A percentile compares a stretch with the other conserved stretches of the same genome.
phyloP scores from a whole-genome alignment of 176 grass and related monocot species.

The Carex parvula region DNA sequence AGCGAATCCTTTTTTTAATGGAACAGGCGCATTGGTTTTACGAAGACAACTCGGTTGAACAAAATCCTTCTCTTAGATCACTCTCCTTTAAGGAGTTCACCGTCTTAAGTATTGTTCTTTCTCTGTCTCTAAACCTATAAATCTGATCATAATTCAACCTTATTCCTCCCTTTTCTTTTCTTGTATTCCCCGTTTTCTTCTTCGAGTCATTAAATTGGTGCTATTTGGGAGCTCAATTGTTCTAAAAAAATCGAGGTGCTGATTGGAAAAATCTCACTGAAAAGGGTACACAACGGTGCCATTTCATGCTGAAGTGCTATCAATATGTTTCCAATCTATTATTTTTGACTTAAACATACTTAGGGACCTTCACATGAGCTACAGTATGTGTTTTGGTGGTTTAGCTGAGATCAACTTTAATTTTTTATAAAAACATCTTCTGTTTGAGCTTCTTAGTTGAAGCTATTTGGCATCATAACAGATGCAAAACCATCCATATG shows the following conservation, averaged over 20 bases:
- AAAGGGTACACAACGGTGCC: not conserved
- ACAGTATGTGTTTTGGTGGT: not conserved
- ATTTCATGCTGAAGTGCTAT: not conserved
- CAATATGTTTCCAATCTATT: not conserved
- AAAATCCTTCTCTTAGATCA: conserved; percentile 85
- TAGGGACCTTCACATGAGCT: not conserved
- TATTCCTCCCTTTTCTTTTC: not conserved
- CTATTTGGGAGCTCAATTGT: not conserved
- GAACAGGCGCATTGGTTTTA: conserved; percentile 99
- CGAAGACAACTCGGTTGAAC: conserved; percentile 91
- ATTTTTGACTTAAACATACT: not conserved
- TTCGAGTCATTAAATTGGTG: not conserved
- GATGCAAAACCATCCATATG: not conserved
- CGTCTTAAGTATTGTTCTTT: conserved; percentile 51
- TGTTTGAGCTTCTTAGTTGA: not conserved
- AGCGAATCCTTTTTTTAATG: conserved; percentile 93
- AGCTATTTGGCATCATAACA: not conserved
- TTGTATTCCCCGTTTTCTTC: not conserved
- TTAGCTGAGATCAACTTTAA: not conserved
- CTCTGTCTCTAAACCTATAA: not conserved
- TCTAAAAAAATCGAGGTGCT: not conserved
- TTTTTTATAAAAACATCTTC: not conserved
- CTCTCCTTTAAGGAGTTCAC: conserved; percentile 98
- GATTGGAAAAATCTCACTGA: not conserved
- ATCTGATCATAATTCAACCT: not conserved